Base-by-base conservation (phyloP, 1,139 yeast genomes). In the Nematodospora anomalae region DNA sequence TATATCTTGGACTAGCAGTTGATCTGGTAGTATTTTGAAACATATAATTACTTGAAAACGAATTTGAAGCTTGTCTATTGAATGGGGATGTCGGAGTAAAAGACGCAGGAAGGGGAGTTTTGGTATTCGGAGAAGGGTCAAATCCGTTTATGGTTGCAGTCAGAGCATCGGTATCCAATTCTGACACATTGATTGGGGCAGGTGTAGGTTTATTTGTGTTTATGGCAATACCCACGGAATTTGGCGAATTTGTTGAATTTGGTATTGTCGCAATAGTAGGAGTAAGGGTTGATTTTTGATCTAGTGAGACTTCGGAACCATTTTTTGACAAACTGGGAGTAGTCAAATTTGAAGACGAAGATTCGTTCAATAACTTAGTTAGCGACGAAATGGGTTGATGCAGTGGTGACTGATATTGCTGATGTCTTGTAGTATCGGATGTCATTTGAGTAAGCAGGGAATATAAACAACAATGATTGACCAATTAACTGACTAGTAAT, bases 311-410 rank as follows among this genome's bases (percentile, higher is more conserved):
- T 25, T 37, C 38, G 14, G 66, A 57, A 18, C 51, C 53, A 33
- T 53, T 55, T 18, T 55, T 51, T 30, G 67, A 58, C 29, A 48
- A 46, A 8, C 44, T 41, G 7, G 68, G 67, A 15, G 58, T 46
- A 28, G 55, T 45, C 2, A 29, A 26, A 12, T 16, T 26, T 39
- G 55, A 55, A 20, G 65, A 58, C 41, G 57, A 54, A 20, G 67
- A 62, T 42, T 69, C 74, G 41, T 66, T 62, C 43, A 71, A 56
- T 16, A 71, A 62, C 38, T 71, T 52, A 11, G 76, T 71, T 45
- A 71, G 59, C n/a, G 75, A 67, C 35, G 67, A 58, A 30, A 65
- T 49, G 24, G 62, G 55, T 26, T 48, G 45, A 31, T 51, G 43
- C 13, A 24, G 40, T 24, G 29, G 41, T 15, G 24, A 40, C 20